Percentiles rank a stretch among this genome's conserved stretches.
Evolutionary conservation across 2,329 filamentous ascomycete species (phyloP).

Genomic region (Mollisiaceae sp.): DNA sequence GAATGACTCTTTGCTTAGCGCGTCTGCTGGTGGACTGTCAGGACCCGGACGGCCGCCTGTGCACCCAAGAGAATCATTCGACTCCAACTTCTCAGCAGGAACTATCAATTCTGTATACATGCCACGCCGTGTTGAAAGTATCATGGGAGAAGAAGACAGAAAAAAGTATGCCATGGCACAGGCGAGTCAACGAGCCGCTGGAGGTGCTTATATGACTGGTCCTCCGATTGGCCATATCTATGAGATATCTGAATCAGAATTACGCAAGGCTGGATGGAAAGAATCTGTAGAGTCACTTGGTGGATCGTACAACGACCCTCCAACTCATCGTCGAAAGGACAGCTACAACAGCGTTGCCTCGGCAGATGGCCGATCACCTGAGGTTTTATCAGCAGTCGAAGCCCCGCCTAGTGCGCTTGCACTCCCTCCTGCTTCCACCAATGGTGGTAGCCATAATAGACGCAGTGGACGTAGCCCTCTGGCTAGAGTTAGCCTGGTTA

Average conservation of each 20-base stretch:
- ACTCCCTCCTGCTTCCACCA: constrained; percentile 31
- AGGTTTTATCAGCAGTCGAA: constrained; percentile 22
- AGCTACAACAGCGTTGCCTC: constrained; percentile 29
- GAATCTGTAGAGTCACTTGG: constrained; percentile 46
- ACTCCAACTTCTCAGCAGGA: constrained; percentile 65
- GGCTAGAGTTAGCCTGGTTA: constrained; percentile 43
- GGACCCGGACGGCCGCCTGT: constrained; percentile 44
- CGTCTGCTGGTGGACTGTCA: constrained; percentile 49
- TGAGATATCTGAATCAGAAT: constrained; percentile 54
- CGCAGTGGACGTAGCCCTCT: constrained; percentile 44
- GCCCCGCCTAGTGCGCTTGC: constrained; percentile 23
- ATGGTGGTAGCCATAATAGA: constrained; percentile 28
- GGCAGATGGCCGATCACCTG: constrained; percentile 23
- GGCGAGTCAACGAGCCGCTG: constrained; percentile 51
- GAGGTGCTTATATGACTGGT: constrained; percentile 46
- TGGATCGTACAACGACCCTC: constrained; percentile 31
- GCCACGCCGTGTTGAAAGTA: constrained; percentile 64
- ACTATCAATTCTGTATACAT: constrained; percentile 66
- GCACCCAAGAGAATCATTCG: constrained; percentile 66
- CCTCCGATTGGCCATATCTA: constrained; percentile 53
- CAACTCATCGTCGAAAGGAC: constrained; percentile 25
- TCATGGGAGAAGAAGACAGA: constrained; percentile 80
- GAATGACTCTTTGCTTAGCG: constrained; percentile 69
- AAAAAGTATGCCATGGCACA: constrained; percentile 75
- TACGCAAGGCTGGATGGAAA: constrained; percentile 48